Base-by-base conservation (phyloP, 768 basidiomycete species). In the Scleroderma citrinum region DNA sequence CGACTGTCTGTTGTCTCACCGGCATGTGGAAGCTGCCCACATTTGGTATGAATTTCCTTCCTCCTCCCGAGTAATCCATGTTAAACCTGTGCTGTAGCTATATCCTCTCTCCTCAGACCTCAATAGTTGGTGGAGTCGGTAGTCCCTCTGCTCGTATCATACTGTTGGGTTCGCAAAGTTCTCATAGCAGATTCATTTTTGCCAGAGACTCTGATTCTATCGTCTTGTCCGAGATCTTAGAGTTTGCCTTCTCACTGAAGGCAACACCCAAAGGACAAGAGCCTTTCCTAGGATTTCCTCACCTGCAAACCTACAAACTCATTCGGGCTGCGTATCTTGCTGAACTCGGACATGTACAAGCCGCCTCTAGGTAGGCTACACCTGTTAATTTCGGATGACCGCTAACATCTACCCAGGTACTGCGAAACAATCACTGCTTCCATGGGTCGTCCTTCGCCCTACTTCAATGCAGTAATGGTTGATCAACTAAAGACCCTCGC, bases 301-400 rank as follows among this genome's bases (percentile, higher is more conserved):
- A 92, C 59, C 71, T 98, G 23, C 89, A 98, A 66, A 82, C 90
- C 2, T 96, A 92, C 71, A 82, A 87, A 47, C 75, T 98, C 36
- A 70, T 92, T 36, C 81, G 85, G 50, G 94, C 96, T 2, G 65
- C 75, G 19, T 71, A 71, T 7, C 75, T 96, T 12, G 86, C 87
- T 4, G 95, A 98, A 62, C 70, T 84, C 36, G 95, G 95, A 3
- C 79, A 94, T 44, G 68, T 87, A 4, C 78, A 84, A 40, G 62
- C 76, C 23, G 93, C 96, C 3, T 85, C 79, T 54, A 80, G 82
- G 92, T 93, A 56, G 29, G 40, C n/a, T 12, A 14, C 19, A 14
- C 48, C 5, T n/a, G 31, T 10, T 23, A 19, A 16, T 13, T 40
- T 24, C 31, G 51, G 23, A 35, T n/a, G 34, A 41, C 44, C 23